phyloP scores from a whole-genome alignment of 2,329 filamentous ascomycete genomes.

The Pseudopithomyces maydicus region DNA sequence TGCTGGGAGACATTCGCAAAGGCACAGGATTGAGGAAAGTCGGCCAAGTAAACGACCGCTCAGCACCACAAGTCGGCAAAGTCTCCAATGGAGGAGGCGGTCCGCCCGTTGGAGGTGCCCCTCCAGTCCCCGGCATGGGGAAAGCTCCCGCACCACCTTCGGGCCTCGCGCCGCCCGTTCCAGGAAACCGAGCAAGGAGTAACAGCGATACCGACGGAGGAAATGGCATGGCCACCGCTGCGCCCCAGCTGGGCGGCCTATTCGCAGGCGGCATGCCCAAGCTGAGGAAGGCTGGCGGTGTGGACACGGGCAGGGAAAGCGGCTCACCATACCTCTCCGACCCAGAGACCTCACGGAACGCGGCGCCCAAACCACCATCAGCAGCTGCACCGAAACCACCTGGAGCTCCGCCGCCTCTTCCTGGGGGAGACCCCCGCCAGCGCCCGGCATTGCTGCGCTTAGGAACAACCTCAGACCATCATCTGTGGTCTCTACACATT shows the following conservation, averaged over 20 bases:
- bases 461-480: constrained; percentile 58
- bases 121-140: constrained; percentile 72
- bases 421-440: constrained; percentile 61
- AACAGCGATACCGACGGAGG: constrained; percentile 71
- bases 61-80: constrained; percentile 72
- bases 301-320: constrained; percentile 62
- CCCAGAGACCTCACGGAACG: constrained; percentile 64
- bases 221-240: constrained; percentile 25
- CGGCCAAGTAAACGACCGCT: constrained; percentile 87
- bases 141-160: constrained; percentile 58
- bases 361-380: constrained; percentile 60
- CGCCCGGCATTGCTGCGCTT: constrained; percentile 61
- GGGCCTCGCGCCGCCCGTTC: constrained; percentile 73
- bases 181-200: constrained; percentile 69
- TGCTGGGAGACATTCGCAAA: constrained; percentile 86
- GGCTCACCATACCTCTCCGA: constrained; percentile 81
- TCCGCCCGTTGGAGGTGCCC: constrained; percentile 73
- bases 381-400: constrained; percentile 56
- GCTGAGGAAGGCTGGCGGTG: constrained; percentile 80
- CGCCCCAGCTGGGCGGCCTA: constrained; percentile 83
- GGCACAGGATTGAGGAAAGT: constrained; percentile 79
- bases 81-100: constrained; percentile 61
- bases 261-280: constrained; percentile 97
- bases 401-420: constrained; percentile 55
- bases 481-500: constrained; percentile 64